These are phyloP conservation scores for Leccinum subtestaceum DNA, from an alignment of 768 basidiomycete species.

Conservation along the genomic window DNA sequence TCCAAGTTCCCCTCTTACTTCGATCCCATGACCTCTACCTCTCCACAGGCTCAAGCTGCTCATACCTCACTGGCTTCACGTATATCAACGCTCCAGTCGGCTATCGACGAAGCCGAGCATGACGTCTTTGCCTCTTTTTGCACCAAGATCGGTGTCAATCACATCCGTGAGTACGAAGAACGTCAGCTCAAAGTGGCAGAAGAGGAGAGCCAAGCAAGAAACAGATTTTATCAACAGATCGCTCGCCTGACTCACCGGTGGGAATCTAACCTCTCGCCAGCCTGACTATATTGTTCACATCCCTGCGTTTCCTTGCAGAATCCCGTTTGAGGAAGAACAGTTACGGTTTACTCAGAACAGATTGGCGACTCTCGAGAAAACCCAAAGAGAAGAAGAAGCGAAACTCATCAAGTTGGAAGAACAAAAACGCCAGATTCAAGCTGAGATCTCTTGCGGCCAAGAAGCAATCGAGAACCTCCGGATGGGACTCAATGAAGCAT, in stretches of 20 bases:
- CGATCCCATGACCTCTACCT: background rate
- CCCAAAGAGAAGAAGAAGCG: constrained; percentile 49
- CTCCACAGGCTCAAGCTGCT: constrained; percentile 49
- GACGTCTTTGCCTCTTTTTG: constrained; percentile 78
- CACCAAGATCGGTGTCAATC: constrained; percentile 66
- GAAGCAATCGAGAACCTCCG: constrained; percentile 53
- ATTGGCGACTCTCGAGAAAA: constrained; percentile 49
- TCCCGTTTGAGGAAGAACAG: constrained; percentile 79
- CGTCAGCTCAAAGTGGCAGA: constrained; percentile 85
- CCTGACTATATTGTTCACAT: constrained; percentile 3
- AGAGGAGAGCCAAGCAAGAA: constrained; percentile 79
- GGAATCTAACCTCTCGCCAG: constrained; percentile 21
- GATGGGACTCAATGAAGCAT: constrained; percentile 61
- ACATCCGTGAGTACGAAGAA: constrained; percentile 93
- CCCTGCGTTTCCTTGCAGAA: constrained; percentile 39
- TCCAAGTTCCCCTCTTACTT: background rate
- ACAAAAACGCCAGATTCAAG: constrained; percentile 52
- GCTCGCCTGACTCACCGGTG: constrained; percentile 84
- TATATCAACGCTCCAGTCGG: constrained; percentile 51
- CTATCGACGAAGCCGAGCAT: constrained; percentile 79
- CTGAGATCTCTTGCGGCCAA: constrained; percentile 60
- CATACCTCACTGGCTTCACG: constrained; percentile 52
- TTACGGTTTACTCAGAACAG: constrained; percentile 64
- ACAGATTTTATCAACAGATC: constrained; percentile 84
- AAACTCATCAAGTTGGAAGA: constrained; percentile 53